phyloP scores from a whole-genome alignment of 129 eudicot species.

The Lonicera japonica region DNA sequence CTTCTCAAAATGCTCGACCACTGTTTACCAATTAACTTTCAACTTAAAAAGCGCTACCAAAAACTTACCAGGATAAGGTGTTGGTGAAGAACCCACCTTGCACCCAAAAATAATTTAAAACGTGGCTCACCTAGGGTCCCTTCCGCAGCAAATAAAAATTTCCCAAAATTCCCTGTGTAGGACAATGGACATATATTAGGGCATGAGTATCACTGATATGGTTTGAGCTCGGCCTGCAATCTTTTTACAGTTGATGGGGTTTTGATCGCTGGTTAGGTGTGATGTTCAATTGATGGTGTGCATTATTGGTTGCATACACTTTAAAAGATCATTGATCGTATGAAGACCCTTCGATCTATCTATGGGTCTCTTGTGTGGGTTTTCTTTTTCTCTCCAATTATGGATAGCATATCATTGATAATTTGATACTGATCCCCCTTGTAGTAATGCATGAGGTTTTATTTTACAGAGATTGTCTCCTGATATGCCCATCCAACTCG shows the following conservation, averaged over 20 bases:
- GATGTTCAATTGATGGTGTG: background rate
- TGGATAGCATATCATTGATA: background rate
- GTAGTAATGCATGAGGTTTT: slow-evolving; percentile 14
- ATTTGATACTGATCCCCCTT: background rate
- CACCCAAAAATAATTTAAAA: no score
- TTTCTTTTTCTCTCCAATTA: background rate
- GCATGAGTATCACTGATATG: no score
- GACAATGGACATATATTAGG: no score
- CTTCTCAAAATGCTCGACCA: no score
- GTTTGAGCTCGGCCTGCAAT: background rate
- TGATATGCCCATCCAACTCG: slow-evolving; percentile 84
- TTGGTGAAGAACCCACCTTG: no score
- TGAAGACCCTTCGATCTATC: background rate
- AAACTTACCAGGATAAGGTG: no score
- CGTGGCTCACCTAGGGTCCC: no score
- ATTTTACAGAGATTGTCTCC: slow-evolving; percentile 81
- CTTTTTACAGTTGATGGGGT: background rate
- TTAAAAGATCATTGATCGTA: background rate
- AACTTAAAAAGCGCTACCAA: no score
- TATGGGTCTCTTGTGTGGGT: background rate
- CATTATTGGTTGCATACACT: background rate
- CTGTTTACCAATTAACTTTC: no score
- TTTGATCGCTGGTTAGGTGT: background rate
- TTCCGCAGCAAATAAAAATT: no score
- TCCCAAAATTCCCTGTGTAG: no score